These are phyloP conservation scores for Strobilomyces confusus DNA, from an alignment of 768 basidiomycete species.

Conservation along the genomic window DNA sequence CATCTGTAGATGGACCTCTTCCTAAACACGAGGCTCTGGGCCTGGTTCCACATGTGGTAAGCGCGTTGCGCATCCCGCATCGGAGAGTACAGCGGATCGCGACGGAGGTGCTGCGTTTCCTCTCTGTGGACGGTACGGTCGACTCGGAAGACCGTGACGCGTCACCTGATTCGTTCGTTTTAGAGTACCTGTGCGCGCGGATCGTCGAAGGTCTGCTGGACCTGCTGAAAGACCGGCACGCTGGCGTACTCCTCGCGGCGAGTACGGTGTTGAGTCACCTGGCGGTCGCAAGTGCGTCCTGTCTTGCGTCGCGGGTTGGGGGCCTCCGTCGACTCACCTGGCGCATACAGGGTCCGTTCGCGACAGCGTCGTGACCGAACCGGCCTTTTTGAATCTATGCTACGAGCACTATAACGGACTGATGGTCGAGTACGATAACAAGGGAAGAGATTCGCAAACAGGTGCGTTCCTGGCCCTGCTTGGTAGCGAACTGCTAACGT, in stretches of 20 bases:
- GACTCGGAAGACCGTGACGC: too few relatives aligned
- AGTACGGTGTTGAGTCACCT: constrained; percentile 14
- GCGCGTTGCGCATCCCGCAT: constrained; percentile 12
- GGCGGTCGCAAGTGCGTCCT: constrained; percentile 14
- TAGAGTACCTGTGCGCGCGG: constrained; percentile 12
- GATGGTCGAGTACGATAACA: constrained; percentile 12
- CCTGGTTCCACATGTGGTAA: constrained; percentile 14
- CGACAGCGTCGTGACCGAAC: constrained; percentile 9
- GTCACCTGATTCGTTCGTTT: background rate
- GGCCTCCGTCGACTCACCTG: background rate
- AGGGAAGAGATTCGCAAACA: constrained; percentile 8
- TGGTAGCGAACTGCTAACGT: too few relatives aligned
- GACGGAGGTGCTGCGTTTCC: constrained; percentile 7
- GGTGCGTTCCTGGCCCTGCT: too few relatives aligned
- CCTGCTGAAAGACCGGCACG: constrained; percentile 21
- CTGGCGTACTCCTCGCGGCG: constrained; percentile 12
- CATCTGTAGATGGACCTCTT: constrained; percentile 6
- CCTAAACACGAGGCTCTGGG: background rate
- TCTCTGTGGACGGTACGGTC: constrained; percentile 15
- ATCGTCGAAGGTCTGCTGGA: constrained; percentile 12
- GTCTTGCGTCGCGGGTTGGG: background rate
- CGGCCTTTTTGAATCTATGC: constrained; percentile 18
- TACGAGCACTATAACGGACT: constrained; percentile 19
- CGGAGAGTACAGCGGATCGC: constrained; percentile 18
- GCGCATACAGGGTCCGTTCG: constrained; percentile 12